Evolutionary conservation across 2,329 filamentous ascomycete species (phyloP).

Genomic region (Hypoxylon sp.): DNA sequence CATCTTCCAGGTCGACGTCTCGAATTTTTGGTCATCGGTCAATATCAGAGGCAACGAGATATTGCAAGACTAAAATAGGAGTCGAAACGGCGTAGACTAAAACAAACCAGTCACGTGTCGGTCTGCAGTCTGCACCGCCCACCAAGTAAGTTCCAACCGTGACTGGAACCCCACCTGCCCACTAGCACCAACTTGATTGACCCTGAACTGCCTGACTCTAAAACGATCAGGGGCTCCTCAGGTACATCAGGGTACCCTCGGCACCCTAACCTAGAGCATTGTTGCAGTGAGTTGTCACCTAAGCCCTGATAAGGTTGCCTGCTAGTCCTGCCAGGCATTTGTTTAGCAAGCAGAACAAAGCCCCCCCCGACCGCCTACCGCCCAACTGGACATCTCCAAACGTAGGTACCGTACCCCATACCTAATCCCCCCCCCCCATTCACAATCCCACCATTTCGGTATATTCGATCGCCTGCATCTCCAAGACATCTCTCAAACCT

Average conservation of each 20-base stretch:
- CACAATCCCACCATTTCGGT: constrained; percentile 29
- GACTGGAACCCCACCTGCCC: neutral
- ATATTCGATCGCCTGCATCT: constrained; percentile 31
- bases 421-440: constrained; percentile 29
- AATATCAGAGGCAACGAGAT: neutral
- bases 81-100: neutral
- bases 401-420: constrained; percentile 21
- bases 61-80: neutral
- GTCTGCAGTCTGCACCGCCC: neutral
- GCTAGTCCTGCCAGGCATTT: neutral
- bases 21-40: neutral
- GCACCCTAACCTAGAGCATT: neutral
- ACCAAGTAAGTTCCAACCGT: neutral
- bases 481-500: constrained; percentile 28
- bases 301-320: neutral
- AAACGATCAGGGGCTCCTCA: neutral
- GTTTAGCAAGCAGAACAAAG: constrained; percentile 12
- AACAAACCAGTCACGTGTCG: neutral
- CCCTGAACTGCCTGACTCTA: neutral
- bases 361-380: constrained; percentile 31
- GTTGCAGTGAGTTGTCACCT: neutral
- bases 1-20: neutral
- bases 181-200: neutral
- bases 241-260: too few relatives aligned
- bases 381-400: constrained; percentile 2